phyloP scores from a whole-genome alignment of 148 eudicot species.

The Pharnaceum exiguum region DNA sequence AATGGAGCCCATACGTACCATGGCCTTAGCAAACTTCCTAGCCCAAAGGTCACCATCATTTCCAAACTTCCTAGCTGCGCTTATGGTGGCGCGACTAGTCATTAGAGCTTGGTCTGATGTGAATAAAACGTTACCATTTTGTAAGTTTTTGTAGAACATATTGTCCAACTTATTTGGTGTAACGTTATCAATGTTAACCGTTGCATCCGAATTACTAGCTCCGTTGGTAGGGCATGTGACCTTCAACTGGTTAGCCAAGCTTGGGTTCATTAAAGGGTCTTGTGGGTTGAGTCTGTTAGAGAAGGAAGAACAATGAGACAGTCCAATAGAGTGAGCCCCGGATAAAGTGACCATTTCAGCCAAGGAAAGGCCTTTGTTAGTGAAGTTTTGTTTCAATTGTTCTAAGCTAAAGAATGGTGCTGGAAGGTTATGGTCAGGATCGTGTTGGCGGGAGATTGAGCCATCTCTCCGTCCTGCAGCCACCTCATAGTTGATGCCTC shows the following conservation, averaged over 20 bases:
- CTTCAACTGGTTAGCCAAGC: constrained; percentile 14
- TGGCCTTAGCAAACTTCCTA: constrained; percentile 28
- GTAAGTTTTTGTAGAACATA: constrained; percentile 19
- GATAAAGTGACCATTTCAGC: constrained; percentile 37
- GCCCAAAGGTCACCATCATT: constrained; percentile 18
- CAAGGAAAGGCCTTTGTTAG: constrained; percentile 15
- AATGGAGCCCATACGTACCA: constrained; percentile 30
- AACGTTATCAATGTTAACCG: constrained; percentile 11
- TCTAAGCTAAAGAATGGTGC: constrained; percentile 10
- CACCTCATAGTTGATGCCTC: constrained; percentile 19
- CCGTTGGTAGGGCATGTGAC: constrained; percentile 12
- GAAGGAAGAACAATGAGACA: constrained; percentile 30
- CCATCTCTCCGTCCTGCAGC: constrained; percentile 32
- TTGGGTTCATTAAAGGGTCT: constrained; percentile 21
- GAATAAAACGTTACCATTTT: constrained; percentile 15
- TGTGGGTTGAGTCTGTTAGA: constrained; percentile 9
- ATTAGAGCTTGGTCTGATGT: constrained; percentile 32
- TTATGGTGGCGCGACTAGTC: constrained; percentile 9
- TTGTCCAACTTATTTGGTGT: constrained; percentile 34
- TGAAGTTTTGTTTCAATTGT: constrained; percentile 16
- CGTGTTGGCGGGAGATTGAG: constrained; percentile 11
- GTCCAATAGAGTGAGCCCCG: constrained; percentile 36
- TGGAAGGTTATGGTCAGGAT: constrained; percentile 17
- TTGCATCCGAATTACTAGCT: neutral
- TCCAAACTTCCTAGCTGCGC: constrained; percentile 12